Evolutionary conservation across 2,329 filamentous ascomycete species (phyloP).

Genomic region (Sporothrix phasma): DNA sequence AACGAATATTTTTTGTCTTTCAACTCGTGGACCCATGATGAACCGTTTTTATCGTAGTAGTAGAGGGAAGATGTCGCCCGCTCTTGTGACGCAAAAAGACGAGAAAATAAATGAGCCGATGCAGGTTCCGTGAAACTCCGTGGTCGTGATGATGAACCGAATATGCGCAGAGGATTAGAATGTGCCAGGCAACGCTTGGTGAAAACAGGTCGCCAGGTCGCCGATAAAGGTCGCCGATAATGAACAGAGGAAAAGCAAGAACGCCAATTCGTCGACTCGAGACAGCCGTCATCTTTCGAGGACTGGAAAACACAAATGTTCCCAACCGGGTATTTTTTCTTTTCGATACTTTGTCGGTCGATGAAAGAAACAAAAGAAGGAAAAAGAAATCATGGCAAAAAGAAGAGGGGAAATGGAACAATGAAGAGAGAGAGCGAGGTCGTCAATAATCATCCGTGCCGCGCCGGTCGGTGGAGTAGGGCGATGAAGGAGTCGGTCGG

Average conservation of each 20-base stretch:
- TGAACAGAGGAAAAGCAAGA: slow-evolving; percentile 32
- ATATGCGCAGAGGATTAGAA: slow-evolving; percentile 13
- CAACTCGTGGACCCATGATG: slow-evolving; percentile 42
- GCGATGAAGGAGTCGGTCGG: background rate
- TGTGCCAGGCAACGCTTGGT: slow-evolving; percentile 18
- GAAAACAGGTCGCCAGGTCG: background rate
- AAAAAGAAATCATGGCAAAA: background rate
- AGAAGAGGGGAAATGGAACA: background rate
- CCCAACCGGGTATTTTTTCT: slow-evolving; percentile 26
- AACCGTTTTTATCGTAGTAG: slow-evolving; percentile 35
- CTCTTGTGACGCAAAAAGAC: slow-evolving; percentile 27
- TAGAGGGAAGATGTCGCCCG: slow-evolving; percentile 31
- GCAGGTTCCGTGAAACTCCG: slow-evolving; percentile 32
- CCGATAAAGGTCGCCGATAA: slow-evolving; percentile 16
- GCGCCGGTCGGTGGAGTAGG: slow-evolving; percentile 23
- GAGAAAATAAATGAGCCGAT: slow-evolving; percentile 23
- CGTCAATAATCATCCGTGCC: slow-evolving; percentile 26
- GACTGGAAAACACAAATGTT: slow-evolving; percentile 27
- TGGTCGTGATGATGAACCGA: slow-evolving; percentile 28
- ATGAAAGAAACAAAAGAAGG: slow-evolving; percentile 19
- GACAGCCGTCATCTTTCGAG: slow-evolving; percentile 33
- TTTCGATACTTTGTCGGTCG: slow-evolving; percentile 14
- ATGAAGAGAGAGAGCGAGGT: slow-evolving; percentile 21
- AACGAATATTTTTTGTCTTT: slow-evolving; percentile 38
- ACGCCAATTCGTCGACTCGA: slow-evolving; percentile 35